A percentile compares a stretch with the other conserved stretches of the same genome.
Evolutionary conservation across 352 stramenopile genomes (phyloP).

Genomic region (Phytophthora colocasiae): DNA sequence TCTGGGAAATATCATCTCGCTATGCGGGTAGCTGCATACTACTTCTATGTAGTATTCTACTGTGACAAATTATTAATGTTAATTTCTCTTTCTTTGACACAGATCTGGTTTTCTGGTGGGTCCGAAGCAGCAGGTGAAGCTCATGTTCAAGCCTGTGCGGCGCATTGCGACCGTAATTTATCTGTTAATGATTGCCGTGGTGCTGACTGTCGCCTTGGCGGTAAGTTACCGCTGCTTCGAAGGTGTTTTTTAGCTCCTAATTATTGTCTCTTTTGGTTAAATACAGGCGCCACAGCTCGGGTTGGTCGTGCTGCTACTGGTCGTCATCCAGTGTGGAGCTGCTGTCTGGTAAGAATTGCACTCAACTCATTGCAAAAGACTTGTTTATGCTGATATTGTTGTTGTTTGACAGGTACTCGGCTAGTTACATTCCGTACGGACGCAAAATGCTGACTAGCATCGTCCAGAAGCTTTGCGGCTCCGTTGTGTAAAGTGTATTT

Average conservation of each 20-base stretch:
- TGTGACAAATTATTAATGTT: too few species aligned
- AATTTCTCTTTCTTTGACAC: too few species aligned
- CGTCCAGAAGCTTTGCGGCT: constrained; percentile 68
- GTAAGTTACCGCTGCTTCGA: constrained; percentile 33
- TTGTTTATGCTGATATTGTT: background rate
- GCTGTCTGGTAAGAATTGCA: constrained; percentile 64
- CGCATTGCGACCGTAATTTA: constrained; percentile 79
- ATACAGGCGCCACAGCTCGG: constrained; percentile 66
- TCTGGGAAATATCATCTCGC: constrained; percentile 83
- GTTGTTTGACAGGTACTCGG: constrained; percentile 62
- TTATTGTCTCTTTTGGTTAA: constrained; percentile 2
- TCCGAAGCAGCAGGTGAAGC: constrained; percentile 81
- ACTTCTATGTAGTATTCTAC: too few species aligned
- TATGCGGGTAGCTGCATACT: constrained; percentile 62
- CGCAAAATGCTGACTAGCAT: constrained; percentile 80
- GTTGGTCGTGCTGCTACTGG: constrained; percentile 78
- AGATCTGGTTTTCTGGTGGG: constrained; percentile 87
- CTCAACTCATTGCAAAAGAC: background rate
- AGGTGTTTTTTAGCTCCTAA: background rate
- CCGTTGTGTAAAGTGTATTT: constrained; percentile 26
- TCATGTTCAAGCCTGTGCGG: constrained; percentile 89
- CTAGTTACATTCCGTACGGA: constrained; percentile 86
- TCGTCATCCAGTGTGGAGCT: constrained; percentile 78
- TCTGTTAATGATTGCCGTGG: constrained; percentile 78
- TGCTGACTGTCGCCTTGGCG: constrained; percentile 74